A percentile compares a stretch with the other conserved stretches of the same genome.
phyloP scores from a whole-genome alignment of 371 early-diverging fungal species.

The Saksenaea vasiformis region DNA sequence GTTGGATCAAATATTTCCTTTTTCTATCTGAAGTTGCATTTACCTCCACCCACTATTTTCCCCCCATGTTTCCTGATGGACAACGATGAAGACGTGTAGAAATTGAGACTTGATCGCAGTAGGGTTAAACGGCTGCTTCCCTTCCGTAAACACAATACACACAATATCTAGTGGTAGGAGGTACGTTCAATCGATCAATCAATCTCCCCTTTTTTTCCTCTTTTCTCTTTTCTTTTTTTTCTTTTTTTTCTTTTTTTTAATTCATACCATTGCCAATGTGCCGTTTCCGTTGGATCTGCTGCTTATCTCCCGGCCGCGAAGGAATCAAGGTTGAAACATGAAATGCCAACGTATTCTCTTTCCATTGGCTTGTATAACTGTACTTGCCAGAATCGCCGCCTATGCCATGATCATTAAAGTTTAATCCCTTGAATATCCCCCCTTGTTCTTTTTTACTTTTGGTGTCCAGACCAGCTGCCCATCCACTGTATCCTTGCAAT shows the following conservation, averaged over 20 bases:
- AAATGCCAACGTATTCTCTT: conserved; percentile 78
- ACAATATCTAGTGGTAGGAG: conserved; percentile 58
- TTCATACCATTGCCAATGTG: conserved; percentile 79
- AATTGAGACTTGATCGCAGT: conserved; percentile 70
- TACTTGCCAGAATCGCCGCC: conserved; percentile 74
- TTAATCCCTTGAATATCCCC: background rate
- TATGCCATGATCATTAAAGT: conserved; percentile 13
- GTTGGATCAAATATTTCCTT: conserved; percentile 1
- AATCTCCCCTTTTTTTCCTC: background rate
- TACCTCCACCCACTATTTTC: conserved; percentile 34
- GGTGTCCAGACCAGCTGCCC: conserved; percentile 77
- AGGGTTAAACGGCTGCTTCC: conserved; percentile 62
- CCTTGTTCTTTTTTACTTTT: conserved; percentile 44
- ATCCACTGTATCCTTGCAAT: conserved; percentile 73
- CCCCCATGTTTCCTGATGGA: conserved; percentile 44
- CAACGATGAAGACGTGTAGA: conserved; percentile 68
- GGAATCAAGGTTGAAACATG: conserved; percentile 82
- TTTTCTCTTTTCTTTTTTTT: background rate
- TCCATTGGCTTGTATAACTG: conserved; percentile 73
- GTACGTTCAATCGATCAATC: too few species aligned
- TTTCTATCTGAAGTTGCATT: background rate
- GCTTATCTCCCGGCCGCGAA: conserved; percentile 64
- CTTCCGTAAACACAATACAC: conserved; percentile 67
- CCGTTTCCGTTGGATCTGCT: conserved; percentile 80
- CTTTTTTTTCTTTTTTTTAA: background rate